Evolutionary conservation across 2,329 filamentous ascomycete genomes (phyloP).

Genomic region (Penicillium vulpinum): DNA sequence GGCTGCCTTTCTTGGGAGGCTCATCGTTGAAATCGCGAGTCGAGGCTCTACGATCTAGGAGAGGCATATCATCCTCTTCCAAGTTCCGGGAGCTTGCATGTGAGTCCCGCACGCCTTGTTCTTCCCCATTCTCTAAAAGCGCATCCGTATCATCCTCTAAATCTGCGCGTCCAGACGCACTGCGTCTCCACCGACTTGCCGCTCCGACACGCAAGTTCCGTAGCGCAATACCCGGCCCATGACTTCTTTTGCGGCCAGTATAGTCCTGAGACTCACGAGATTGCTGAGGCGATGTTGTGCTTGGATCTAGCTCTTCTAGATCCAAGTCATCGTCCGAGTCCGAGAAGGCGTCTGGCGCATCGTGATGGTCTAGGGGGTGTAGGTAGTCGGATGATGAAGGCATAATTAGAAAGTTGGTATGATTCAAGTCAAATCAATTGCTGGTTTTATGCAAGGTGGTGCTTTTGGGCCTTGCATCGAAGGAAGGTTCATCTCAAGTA

Average conservation of each 20-base stretch:
- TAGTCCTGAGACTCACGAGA: constrained; percentile 32
- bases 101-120: constrained; percentile 57
- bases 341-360: constrained; percentile 34
- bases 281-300: constrained; percentile 25
- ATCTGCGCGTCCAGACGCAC: constrained; percentile 35
- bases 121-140: constrained; percentile 65
- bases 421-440: constrained; percentile 6
- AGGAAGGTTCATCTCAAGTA: constrained; percentile 22
- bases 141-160: constrained; percentile 65
- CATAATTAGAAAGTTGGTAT: constrained; percentile 28
- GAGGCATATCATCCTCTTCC: constrained; percentile 71
- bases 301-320: constrained; percentile 49
- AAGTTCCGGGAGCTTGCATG: constrained; percentile 57
- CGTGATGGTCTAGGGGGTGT: constrained; percentile 33
- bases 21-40: constrained; percentile 35
- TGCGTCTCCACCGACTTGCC: constrained; percentile 44
- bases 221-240: constrained; percentile 45
- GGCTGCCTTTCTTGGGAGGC: constrained; percentile 52
- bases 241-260: constrained; percentile 25
- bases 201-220: constrained; percentile 54
- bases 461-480: constrained; percentile 9
- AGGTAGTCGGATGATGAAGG: constrained; percentile 40
- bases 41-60: constrained; percentile 55
- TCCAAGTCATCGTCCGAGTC: constrained; percentile 49
- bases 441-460: constrained; percentile 20